Base-by-base conservation (phyloP, 2,329 filamentous ascomycete genomes). In the Xylariaceae sp. region DNA sequence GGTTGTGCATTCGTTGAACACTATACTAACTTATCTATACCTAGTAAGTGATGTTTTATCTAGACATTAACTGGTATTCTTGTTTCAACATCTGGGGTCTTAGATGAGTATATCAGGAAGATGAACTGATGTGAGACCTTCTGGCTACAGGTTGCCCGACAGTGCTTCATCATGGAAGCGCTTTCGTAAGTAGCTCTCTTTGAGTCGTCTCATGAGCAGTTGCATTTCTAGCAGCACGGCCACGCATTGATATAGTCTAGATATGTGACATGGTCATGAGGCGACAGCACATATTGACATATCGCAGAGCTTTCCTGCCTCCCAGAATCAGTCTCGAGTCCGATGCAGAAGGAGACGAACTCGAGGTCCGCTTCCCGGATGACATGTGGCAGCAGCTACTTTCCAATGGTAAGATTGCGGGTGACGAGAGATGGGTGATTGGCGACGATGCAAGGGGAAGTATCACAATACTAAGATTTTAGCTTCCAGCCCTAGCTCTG, bases 351-450 rank as follows among this genome's bases (percentile, higher is more conserved):
- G 56, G 55, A 4, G 44, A 44, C 1, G 49, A 44, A 14, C 17
- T 17, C 12, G 73, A 77, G 58, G 64, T 69, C 3, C 66, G 70
- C 44, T 73, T 80, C 42, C 56, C 59, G 4, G 68, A 74, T 32
- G 65, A 67, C 5, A 64, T 78, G 44, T 78, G 76, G 68, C 60
- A 62, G 17, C 69, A 77, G 59, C 60, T 85, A 32, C 65, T 79
- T 42, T 72, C 62, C 1, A 77, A 73, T 57, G 81, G 78, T 1
- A 71, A 71, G 52, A 77, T 86, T 14, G 74, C 67, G 33, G 83
- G 81, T 1, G 78, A 82, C 52, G 82, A 85, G 63, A 66, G 78
- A 47, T 85, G 81, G 74, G 46, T 85, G n/a, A 64, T 85, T 11
- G 82, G 82, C 0, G 78, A 85, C 66, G 81, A 81, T 59, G 54